Conservation (phyloP, 129 eudicot species). For the Kitagawia praeruptora region DNA sequence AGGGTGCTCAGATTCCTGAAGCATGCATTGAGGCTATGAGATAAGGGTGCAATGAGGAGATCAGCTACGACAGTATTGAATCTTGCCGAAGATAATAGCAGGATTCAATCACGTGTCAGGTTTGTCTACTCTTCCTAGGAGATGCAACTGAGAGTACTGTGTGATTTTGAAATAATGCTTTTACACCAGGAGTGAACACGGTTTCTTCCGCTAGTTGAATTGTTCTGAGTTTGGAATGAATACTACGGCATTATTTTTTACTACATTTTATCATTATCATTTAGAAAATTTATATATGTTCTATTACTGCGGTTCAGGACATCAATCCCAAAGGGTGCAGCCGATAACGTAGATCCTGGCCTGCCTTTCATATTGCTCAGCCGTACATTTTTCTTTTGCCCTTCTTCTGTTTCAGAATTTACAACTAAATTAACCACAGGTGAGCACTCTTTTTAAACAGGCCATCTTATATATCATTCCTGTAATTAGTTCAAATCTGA, state of each 20-base stretch:
- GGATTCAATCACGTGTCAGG: too few relatives aligned
- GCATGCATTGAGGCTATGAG: slow-evolving; percentile 26
- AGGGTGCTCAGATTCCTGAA: slow-evolving; percentile 27
- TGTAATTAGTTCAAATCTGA: neutral
- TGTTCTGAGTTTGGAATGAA: slow-evolving; percentile 38
- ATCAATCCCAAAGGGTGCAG: slow-evolving; percentile 65
- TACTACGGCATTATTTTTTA: neutral
- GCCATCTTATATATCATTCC: neutral
- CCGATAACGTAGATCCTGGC: slow-evolving; percentile 73
- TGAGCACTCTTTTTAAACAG: slow-evolving; percentile 6
- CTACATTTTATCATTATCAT: too few relatives aligned
- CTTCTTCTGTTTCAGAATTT: slow-evolving; percentile 80
- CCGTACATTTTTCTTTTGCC: slow-evolving; percentile 79
- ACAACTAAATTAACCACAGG: slow-evolving; percentile 92
- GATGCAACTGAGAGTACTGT: slow-evolving; percentile 19
- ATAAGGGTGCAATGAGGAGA: too few relatives aligned
- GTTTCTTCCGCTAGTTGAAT: slow-evolving; percentile 85
- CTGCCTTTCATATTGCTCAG: slow-evolving; percentile 88
- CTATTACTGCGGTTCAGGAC: slow-evolving; percentile 63
- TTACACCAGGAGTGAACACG: slow-evolving; percentile 64
- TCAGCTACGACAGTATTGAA: too few relatives aligned
- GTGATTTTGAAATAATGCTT: neutral
- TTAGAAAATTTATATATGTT: neutral
- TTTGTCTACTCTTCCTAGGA: too few relatives aligned
- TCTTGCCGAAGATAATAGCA: too few relatives aligned